Evolutionary conservation across 2,329 filamentous ascomycete genomes (phyloP).

Genomic region (Colletotrichum sp.): DNA sequence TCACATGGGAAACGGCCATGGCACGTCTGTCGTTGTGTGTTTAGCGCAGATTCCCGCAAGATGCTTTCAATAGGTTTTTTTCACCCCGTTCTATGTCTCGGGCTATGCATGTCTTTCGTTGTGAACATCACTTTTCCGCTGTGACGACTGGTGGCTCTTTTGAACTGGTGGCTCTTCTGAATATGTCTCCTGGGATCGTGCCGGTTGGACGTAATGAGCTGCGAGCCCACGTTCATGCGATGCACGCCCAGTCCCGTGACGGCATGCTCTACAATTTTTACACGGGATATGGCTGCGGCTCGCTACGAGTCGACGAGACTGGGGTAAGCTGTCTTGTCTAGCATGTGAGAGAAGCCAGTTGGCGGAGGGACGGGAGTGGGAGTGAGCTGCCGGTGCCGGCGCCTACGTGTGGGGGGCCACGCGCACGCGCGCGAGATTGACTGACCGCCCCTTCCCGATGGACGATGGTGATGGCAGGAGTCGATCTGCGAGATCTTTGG

Average conservation of each 20-base stretch:
- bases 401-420: neutral
- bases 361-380: neutral
- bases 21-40: neutral
- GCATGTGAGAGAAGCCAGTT: neutral
- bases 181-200: neutral
- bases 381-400: neutral
- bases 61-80: constrained; percentile 18
- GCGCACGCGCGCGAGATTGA: neutral
- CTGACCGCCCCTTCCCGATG: neutral
- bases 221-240: neutral
- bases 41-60: constrained; percentile 14
- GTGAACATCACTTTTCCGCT: neutral
- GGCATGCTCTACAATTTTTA: neutral
- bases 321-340: neutral
- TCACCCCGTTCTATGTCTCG: neutral
- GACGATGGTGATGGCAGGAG: neutral
- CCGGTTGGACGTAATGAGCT: neutral
- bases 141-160: neutral
- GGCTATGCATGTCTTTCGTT: neutral
- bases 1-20: constrained; percentile 18
- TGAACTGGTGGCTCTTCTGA: neutral
- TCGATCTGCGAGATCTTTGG: neutral
- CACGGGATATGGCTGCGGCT: neutral
- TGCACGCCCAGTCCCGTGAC: neutral
- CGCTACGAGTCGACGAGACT: neutral